Evolutionary conservation across 371 early-diverging fungal genomes (phyloP), one percentile per base, ranked within the genome.

Genomic region (Rhizopus arrhizus): DNA sequence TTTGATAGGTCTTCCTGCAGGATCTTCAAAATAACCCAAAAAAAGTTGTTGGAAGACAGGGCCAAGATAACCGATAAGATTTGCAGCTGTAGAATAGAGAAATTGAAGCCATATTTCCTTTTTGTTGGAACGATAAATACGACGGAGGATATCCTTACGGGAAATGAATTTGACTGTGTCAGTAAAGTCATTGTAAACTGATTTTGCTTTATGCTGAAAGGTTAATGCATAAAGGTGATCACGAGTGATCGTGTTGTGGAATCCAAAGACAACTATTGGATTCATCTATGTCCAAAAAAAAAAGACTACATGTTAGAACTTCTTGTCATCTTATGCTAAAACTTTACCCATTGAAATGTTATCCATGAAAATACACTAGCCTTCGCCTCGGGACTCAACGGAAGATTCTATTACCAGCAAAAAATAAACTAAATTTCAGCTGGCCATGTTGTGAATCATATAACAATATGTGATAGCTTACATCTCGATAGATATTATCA

Each of bases 1-100:
- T 15, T 70, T 66, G 22, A 69, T 65, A 11, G 80, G 68, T 11
- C 58, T 45, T 4, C 68, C 62, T 2, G 69, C 60, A 15, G 61
- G 52, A 0, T 65, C 33, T 12, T 77, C 75, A 32, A 80, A 66
- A 41, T 78, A 82, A 0, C 64, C 66, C 31, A 84, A 61, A 22
- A 84, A 64, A 31, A 58, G 56, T 51, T 78, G 71, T 34, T 81
- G 70, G n/a, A 73, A 84, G 50, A 70, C 82, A 2, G 84, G 84
- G 32, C 62, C 59, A 7, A 64, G 38, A 41, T 70, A 78, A 5
- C 53, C 52, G 5, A 79, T 34, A 7, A 74, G 62, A 33, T 72
- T 71, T 2, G 78, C 56, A 1, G 58, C 11, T 7, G 63, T 66
- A 1, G 78, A 72, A 13, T 78, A 74, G 4, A 75, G 53, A n/a